These are phyloP conservation scores for Diaporthe sp. DNA, from an alignment of 2,329 filamentous ascomycete genomes.

Conservation along the genomic window DNA sequence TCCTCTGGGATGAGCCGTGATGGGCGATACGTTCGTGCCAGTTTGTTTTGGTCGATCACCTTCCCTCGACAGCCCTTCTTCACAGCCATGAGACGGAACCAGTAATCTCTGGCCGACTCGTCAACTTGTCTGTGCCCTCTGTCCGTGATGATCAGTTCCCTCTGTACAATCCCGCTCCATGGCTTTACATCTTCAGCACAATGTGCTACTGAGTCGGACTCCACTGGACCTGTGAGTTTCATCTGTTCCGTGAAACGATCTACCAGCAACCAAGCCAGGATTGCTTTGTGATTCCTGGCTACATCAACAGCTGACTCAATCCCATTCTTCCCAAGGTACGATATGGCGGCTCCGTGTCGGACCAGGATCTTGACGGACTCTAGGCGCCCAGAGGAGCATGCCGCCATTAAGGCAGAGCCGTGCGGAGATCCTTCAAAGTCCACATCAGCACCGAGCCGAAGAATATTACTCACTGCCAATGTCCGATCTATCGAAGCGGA, in stretches of 20 bases:
- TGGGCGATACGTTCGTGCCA: not conserved
- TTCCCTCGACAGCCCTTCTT: not conserved
- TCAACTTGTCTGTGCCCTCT: not conserved
- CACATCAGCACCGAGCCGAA: not conserved
- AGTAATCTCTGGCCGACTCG: not conserved
- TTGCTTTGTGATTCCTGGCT: not conserved
- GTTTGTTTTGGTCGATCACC: not conserved
- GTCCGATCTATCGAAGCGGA: not conserved
- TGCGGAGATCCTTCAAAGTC: slow-evolving; percentile 8
- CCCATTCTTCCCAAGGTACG: not conserved
- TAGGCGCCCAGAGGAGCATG: not conserved
- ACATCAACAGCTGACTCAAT: not conserved
- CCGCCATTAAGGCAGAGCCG: slow-evolving; percentile 16
- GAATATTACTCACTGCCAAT: not conserved
- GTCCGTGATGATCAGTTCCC: not conserved
- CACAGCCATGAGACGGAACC: not conserved
- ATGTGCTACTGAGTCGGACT: too few species aligned
- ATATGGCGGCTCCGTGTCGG: not conserved
- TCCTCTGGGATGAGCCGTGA: slow-evolving; percentile 3
- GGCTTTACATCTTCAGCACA: too few species aligned
- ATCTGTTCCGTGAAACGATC: slow-evolving; percentile 1
- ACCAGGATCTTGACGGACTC: not conserved
- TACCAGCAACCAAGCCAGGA: slow-evolving; percentile 1
- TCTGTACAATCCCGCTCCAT: not conserved
- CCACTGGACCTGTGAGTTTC: not conserved